These are phyloP conservation scores for Lipomyces anomalus DNA, from an alignment of 805 yeast species.

Conservation along the genomic window DNA sequence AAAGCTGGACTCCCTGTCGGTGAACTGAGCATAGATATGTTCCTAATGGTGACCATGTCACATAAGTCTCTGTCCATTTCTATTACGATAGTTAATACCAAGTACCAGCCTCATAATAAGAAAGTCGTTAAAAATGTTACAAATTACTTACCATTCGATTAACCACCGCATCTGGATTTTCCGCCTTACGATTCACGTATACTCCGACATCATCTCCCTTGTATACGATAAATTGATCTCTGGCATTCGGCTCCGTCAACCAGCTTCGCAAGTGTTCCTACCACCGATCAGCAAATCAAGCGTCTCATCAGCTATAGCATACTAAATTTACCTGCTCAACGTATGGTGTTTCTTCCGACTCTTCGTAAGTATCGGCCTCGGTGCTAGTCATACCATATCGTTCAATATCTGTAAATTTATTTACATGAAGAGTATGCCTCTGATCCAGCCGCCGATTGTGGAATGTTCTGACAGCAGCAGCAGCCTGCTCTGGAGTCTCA, in stretches of 20 bases:
- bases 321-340: conserved; percentile 43
- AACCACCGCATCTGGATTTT: conserved; percentile 67
- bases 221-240: conserved; percentile 86
- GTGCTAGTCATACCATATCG: conserved; percentile 59
- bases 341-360: conserved; percentile 69
- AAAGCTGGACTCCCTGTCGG: conserved; percentile 89
- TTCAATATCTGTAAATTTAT: conserved; percentile 76
- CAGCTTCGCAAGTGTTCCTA: conserved; percentile 77
- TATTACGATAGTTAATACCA: no score
- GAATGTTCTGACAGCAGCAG: conserved; percentile 69
- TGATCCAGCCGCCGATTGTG: conserved; percentile 90
- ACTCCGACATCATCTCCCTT: conserved; percentile 75
- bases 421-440: conserved; percentile 82
- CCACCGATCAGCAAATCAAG: neutral
- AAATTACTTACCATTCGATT: no score
- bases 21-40: conserved; percentile 80
- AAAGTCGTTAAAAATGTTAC: no score
- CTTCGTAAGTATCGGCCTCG: conserved; percentile 48
- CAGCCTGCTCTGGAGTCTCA: conserved; percentile 59
- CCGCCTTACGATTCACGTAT: conserved; percentile 73
- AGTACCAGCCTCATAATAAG: no score
- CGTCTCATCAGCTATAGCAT: neutral
- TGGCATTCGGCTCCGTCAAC: conserved; percentile 80
- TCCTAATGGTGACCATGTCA: conserved; percentile 91
- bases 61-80: conserved; percentile 82